Evolutionary conservation across 208 protist genomes (phyloP).

Genomic region (Crithidia fasciculata): DNA sequence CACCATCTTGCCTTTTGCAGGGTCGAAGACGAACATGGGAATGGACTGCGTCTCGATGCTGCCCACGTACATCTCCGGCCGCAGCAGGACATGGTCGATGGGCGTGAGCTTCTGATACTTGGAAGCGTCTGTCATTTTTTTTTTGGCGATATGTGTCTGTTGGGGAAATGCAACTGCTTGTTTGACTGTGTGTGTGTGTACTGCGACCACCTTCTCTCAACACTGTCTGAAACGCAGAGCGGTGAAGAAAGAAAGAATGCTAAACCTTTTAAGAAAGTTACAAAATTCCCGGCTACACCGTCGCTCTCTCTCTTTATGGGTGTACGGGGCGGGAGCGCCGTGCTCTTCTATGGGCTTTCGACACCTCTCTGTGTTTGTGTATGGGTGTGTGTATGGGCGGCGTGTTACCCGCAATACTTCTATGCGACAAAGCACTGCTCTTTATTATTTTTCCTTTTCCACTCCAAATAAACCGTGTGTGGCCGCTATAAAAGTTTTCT

Average conservation of each 20-base stretch:
- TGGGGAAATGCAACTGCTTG: neutral
- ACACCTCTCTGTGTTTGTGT: no score
- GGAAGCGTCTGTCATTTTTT: conserved; percentile 75
- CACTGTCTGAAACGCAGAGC: neutral
- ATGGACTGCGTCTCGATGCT: conserved; percentile 86
- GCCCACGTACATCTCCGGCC: conserved; percentile 98
- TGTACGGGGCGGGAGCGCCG: no score
- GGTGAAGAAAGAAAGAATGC: neutral
- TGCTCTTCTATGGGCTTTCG: no score
- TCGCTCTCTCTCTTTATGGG: no score
- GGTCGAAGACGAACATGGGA: conserved; percentile 92
- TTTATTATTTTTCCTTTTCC: no score
- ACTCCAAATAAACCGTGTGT: no score
- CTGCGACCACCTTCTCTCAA: neutral
- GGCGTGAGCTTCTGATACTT: conserved; percentile 94
- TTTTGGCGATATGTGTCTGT: neutral
- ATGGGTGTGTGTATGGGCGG: no score
- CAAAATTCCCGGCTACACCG: no score
- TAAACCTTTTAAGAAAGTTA: no score
- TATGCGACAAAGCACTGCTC: no score
- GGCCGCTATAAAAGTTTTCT: no score
- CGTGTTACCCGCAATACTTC: no score
- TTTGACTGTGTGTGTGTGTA: conserved; percentile 12
- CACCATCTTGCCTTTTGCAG: conserved; percentile 77
- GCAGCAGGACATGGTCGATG: conserved; percentile 96